Base-by-base conservation (phyloP, 2,329 filamentous ascomycete genomes). In the Talaromyces atroroseus region DNA sequence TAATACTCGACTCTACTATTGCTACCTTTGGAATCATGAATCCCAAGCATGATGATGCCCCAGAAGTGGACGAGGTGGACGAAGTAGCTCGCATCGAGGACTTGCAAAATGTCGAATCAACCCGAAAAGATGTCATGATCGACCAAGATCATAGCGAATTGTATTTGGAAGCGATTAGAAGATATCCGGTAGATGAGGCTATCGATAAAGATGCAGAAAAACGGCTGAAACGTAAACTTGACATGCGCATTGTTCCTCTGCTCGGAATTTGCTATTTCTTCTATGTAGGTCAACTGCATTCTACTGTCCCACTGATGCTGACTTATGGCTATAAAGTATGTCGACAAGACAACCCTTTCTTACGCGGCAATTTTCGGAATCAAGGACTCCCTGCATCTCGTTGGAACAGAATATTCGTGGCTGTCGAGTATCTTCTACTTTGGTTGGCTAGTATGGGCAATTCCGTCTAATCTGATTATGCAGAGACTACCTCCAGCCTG, bases 351-450 rank as follows among this genome's bases (percentile, higher is more conserved):
- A 1, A 68, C 62, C 0, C 70, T 80, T 38, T 62, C 75, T 46
- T 78, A 74, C 61, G 74, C 81, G 49, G 81, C 81, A 3, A 71
- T 74, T 24, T 83, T 83, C 46, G 68, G 80, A 14, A 49, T 80
- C 34, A 78, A 78, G 70, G 76, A 81, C 57, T 71, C 74, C 38
- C 64, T 75, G 12, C 54, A 64, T 7, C 64, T 77, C 0, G 59
- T 64, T 0, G 69, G 68, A 0, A 65, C 68, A 1, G 64, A 76
- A 44, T 76, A 75, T 57, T 70, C 65, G 1, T 76, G 71, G 73
- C 62, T 74, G 0, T 72, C 71, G 0, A 74, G 71, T 1, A 67
- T 76, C 14, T 76, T 76, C 59, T 78, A 76, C 56, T 66, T 76
- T 51, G 68, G 73, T 0, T 78, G 74, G 57, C 62, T 70, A 14